Evolutionary conservation across 129 eudicot species (phyloP), one percentile per base, ranked within the genome.

Genomic region (Dittrichia graveolens): DNA sequence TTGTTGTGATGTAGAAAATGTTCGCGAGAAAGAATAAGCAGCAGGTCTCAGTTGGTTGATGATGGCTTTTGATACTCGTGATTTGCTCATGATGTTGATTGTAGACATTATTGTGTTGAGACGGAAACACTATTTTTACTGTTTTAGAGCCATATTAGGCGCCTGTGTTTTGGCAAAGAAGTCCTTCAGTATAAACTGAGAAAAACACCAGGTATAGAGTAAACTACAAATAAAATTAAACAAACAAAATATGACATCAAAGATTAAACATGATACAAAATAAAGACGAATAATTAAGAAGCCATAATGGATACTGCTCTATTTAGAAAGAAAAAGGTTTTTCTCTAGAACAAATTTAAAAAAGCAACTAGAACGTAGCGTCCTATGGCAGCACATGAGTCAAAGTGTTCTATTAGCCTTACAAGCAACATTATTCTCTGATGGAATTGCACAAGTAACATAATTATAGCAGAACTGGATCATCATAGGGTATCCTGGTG

Each of bases 41-140:
- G 81, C 47, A 57, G 81, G 65, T 49, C 19, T 75, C 53, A 58
- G 55, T 53, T 67, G 77, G 74, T 15, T 74, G 79, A 55, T 75
- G 74, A 73, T 69, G 76, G 60, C 77, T 75, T 60, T 65, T 52
- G 76, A 83, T 16, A 58, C 65, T 70, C 77, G 77, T 24, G 79
- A 82, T 77, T 75, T 82, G 72, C 76, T 77, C 78, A 74, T 69
- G 41, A 75, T 70, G 78, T 69, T 81, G 74, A 69, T 61, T n/a
- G 71, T 16, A 50, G 83, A 66, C 78, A 81, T 75, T 67, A 38
- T 65, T 75, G 35, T 24, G 62, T 42, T 40, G 35, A 19, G 48
- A n/a, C 31, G 14, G 5, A n/a, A 12, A 69, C 42, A 38, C 38
- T 41, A 15, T n/a, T 52, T 49, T 61, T 62, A 70, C 13, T 48